Evolutionary conservation across 2,329 filamentous ascomycete genomes (phyloP), one percentile per base, ranked within the genome.

Genomic region (Talaromyces sp.): DNA sequence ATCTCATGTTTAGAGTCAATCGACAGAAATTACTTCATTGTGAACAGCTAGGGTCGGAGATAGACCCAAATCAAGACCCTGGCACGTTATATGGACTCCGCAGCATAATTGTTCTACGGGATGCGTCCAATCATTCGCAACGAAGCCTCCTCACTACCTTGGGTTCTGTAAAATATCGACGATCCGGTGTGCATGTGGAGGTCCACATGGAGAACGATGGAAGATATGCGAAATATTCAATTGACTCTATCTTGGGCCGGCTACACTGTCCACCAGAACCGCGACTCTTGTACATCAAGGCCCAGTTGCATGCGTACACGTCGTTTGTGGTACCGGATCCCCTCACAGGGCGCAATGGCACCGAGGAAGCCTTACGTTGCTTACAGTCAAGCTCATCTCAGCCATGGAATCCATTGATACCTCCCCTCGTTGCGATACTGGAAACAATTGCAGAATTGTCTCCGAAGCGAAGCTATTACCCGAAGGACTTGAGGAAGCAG

Each of bases 1-100:
- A 88, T 52, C 73, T 90, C 0, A 74, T 70, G 0, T 90, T 90
- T 68, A 66, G 45, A 0, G 84, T 89, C 1, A 86, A 84, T 57
- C 0, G 11, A 0, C 66, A 70, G 0, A 72, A 76, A 0, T 66
- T 82, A 0, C 78, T 90, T 0, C 68, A 81, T 14, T 87, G 80
- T 19, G 73, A 60, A 0, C 79, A 89, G 66, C 77, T 89, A 0
- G 72, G 73, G 0, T 77, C 83, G 0, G 80, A 85, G 49, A 77
- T 91, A 0, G 86, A 88, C 60, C 71, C 73, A 0, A 68, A 85
- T 9, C 89, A 91, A 69, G 83, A 89, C 60, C 75, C 82, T 0
- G 88, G 88, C 0, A 86, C 85, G 0, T 81, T 85, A 69, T 84
- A 90, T 65, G 88, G 89, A 0, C 75, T 90, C 0, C 65, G 75